A percentile compares a stretch with the other conserved stretches of the same genome.
Evolutionary conservation across 2,329 filamentous ascomycete genomes (phyloP).

Genomic region (Davidsoniella eucalypti): DNA sequence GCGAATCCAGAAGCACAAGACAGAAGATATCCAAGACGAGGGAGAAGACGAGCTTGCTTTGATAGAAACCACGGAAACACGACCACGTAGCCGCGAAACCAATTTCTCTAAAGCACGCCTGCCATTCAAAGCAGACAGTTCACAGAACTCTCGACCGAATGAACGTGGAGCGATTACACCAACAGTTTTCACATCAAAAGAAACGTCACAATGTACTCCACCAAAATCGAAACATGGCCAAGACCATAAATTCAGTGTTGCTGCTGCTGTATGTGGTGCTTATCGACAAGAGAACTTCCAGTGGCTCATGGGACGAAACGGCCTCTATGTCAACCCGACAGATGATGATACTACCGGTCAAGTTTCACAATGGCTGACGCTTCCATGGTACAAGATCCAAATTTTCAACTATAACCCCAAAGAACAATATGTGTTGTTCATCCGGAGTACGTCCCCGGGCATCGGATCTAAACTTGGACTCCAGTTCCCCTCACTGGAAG

Average conservation of each 20-base stretch:
- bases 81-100: neutral
- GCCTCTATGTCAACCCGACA: too few relatives aligned
- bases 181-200: neutral
- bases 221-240: neutral
- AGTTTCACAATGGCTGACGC: neutral
- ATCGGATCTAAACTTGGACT: neutral
- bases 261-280: slow-evolving; percentile 7
- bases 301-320: slow-evolving; percentile 1
- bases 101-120: neutral
- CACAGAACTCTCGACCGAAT: too few relatives aligned
- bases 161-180: neutral
- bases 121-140: neutral
- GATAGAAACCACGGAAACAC: neutral
- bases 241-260: neutral
- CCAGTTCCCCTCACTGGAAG: slow-evolving; percentile 1
- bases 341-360: too few relatives aligned
- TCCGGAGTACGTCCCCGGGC: neutral
- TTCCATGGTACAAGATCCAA: neutral
- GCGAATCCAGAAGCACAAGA: neutral
- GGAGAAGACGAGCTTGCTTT: slow-evolving; percentile 2
- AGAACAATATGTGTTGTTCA: neutral
- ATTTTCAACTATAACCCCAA: slow-evolving; percentile 1
- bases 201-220: neutral
- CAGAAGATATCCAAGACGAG: neutral
- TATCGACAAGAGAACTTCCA: slow-evolving; percentile 4